A percentile compares a stretch with the other conserved stretches of the same genome.
Evolutionary conservation across 768 basidiomycete species (phyloP).

Genomic region (Russula dissimulans): DNA sequence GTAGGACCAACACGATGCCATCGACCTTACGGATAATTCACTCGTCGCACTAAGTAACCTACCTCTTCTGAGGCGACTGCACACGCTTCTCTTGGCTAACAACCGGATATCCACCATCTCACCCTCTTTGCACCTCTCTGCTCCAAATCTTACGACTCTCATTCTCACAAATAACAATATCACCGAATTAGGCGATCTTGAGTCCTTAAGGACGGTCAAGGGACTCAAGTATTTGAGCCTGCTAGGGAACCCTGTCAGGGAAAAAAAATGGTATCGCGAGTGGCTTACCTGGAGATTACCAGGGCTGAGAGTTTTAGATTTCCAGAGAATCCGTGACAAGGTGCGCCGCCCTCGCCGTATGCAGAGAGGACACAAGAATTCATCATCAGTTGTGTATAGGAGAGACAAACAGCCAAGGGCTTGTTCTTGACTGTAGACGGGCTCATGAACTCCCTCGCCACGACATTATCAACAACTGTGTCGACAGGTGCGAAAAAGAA

Average conservation of each 20-base stretch:
- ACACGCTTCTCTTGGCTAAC: conserved; percentile 79
- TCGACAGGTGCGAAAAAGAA: conserved; percentile 57
- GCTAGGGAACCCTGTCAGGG: conserved; percentile 74
- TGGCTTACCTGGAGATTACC: conserved; percentile 89
- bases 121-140: conserved; percentile 70
- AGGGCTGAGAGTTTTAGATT: conserved; percentile 86
- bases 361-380: neutral
- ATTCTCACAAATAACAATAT: conserved; percentile 79
- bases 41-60: conserved; percentile 76
- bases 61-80: conserved; percentile 76
- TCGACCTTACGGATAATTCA: conserved; percentile 90
- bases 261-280: conserved; percentile 95
- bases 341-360: conserved; percentile 44
- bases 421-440: conserved; percentile 77
- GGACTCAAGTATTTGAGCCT: conserved; percentile 68
- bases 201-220: conserved; percentile 68
- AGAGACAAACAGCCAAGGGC: conserved; percentile 62
- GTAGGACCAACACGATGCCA: conserved; percentile 88
- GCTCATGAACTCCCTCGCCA: conserved; percentile 70
- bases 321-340: conserved; percentile 91
- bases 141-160: conserved; percentile 75
- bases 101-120: conserved; percentile 84
- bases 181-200: conserved; percentile 73
- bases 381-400: conserved; percentile 36
- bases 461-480: conserved; percentile 64